Conservation (phyloP, 1,284 basidiomycete species). For the Earliella scabrosa region DNA sequence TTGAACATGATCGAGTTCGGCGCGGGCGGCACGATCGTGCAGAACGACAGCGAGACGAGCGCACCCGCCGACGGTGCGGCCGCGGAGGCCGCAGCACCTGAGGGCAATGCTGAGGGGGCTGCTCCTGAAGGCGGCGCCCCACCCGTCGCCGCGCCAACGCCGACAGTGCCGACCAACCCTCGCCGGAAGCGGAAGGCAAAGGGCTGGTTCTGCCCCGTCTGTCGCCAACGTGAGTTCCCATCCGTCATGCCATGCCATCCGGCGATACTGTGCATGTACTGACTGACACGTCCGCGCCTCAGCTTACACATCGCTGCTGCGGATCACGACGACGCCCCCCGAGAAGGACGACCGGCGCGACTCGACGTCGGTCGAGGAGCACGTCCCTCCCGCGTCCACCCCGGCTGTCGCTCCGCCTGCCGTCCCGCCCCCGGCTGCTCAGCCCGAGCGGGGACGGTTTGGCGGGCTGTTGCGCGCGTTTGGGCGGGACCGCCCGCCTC, state of each 20-base stretch:
- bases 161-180: conserved; percentile 40
- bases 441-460: conserved; percentile 35
- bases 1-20: conserved; percentile 95
- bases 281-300: conserved; percentile 1
- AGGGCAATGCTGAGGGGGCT: conserved; percentile 14
- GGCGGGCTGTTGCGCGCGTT: conserved; percentile 36
- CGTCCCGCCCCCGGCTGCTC: conserved; percentile 27
- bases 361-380: conserved; percentile 41
- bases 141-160: conserved; percentile 21
- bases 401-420: conserved; percentile 11
- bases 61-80: conserved; percentile 18
- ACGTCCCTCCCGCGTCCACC: conserved; percentile 17
- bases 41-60: conserved; percentile 50
- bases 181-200: conserved; percentile 89
- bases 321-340: conserved; percentile 79
- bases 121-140: conserved; percentile 24
- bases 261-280: too few relatives aligned
- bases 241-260: neutral
- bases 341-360: conserved; percentile 44
- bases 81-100: conserved; percentile 16
- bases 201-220: conserved; percentile 94
- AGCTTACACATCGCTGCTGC: conserved; percentile 88
- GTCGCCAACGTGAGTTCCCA: conserved; percentile 75
- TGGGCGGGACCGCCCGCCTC: conserved; percentile 30
- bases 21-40: conserved; percentile 81